Conservation (phyloP, 768 basidiomycete species). For the Termitomyces sp. region DNA sequence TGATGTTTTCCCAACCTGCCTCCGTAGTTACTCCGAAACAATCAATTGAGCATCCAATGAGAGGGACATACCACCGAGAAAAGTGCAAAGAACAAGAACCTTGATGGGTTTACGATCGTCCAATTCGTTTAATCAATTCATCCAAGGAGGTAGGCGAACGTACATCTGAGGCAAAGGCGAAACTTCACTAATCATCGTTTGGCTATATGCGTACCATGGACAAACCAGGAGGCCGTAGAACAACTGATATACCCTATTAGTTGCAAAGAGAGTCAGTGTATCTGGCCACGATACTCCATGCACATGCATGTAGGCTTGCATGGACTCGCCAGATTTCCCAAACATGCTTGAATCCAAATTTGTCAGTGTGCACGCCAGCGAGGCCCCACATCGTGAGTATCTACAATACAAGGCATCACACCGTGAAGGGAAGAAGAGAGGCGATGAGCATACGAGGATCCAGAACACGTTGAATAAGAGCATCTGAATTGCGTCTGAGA, state of each 20-base stretch:
- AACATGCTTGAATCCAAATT: conserved; percentile 76
- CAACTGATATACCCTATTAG: conserved; percentile 55
- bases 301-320: not conserved
- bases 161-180: conserved; percentile 69
- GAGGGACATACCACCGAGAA: conserved; percentile 52
- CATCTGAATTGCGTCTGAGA: conserved; percentile 22
- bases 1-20: conserved; percentile 65
- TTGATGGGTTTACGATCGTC: conserved; percentile 6
- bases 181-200: conserved; percentile 80
- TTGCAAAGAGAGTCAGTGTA: not conserved
- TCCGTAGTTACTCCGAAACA: not conserved
- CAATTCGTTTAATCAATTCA: not conserved
- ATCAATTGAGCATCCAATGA: not conserved
- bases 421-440: not conserved
- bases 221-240: conserved; percentile 71
- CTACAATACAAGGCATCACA: conserved; percentile 21
- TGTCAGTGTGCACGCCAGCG: conserved; percentile 67
- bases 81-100: conserved; percentile 73
- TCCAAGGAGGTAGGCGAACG: conserved; percentile 3
- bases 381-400: conserved; percentile 70
- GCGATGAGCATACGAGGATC: conserved; percentile 45
- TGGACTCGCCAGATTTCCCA: conserved; percentile 70
- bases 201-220: conserved; percentile 79
- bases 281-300: not conserved
- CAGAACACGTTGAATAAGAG: conserved; percentile 48